A percentile compares a stretch with the other conserved stretches of the same genome.
Evolutionary conservation across 2,329 filamentous ascomycete genomes (phyloP).

Genomic region (Aspergillus novofumigatus): DNA sequence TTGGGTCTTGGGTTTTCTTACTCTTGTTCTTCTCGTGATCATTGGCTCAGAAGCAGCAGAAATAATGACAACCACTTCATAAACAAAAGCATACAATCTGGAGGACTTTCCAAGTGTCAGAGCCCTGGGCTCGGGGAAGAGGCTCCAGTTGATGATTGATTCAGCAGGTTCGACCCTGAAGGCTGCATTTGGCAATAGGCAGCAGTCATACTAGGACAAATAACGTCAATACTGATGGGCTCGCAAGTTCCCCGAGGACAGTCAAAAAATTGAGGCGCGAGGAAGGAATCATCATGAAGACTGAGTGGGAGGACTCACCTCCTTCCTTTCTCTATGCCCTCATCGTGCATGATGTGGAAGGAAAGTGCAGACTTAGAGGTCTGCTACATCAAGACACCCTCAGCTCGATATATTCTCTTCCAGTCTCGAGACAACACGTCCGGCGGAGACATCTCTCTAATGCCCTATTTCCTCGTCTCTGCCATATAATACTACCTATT

Average conservation of each 20-base stretch:
- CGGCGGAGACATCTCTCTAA: neutral
- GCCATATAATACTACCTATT: neutral
- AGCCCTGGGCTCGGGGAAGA: constrained; percentile 16
- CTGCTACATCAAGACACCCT: neutral
- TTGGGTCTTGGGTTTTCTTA: neutral
- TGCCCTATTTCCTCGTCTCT: neutral
- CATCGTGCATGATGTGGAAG: neutral
- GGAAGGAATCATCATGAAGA: neutral
- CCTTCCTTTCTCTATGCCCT: neutral
- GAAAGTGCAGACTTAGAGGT: neutral
- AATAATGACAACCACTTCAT: neutral
- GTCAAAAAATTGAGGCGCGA: neutral
- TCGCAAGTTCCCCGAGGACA: neutral
- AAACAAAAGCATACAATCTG: neutral
- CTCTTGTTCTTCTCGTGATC: neutral
- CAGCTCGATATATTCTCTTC: neutral
- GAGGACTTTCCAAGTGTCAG: neutral
- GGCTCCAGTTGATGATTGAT: constrained; percentile 8
- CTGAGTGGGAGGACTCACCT: neutral
- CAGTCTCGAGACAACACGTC: neutral
- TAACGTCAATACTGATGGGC: neutral
- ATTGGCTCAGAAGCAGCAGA: neutral
- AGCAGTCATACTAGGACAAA: neutral
- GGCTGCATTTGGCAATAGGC: neutral
- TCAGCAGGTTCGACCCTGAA: neutral